Base-by-base conservation (phyloP, 2,329 filamentous ascomycete species). In the Arachnopeziza araneosa region DNA sequence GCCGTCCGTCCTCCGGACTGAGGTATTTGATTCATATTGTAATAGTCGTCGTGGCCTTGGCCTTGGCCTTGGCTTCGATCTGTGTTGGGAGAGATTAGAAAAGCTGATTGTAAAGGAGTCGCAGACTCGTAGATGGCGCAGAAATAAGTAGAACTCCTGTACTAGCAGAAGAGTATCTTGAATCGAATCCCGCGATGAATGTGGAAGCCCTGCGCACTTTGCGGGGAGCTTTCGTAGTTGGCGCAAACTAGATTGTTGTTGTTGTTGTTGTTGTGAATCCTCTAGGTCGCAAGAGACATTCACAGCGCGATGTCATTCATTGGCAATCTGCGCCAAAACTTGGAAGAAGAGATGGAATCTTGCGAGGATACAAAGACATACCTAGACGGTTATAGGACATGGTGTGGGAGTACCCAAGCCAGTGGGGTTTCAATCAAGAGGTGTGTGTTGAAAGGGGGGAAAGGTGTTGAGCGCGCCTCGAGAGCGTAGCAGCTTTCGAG, bases 371-470 rank as follows among this genome's bases (percentile, higher is more conserved):
- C 61, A 60, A 62, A 19, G 36, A 84, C 84, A 78, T 81, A 84
- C 87, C 85, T 80, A 90, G 75, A 69, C 86, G 85, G 79, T 90
- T 89, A 78, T 91, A 91, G 73, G 85, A 83, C 86, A 90, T 89
- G 63, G 64, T 68, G 23, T 36, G 26, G 12, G 10, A 32, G 9
- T 52, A 44, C 36, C 44, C 30, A 30, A 50, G 51, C 36, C 36
- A 44, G 36, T 14, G 17, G 36, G 36, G 36, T 44, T 44, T 44
- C 36, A 14, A 44, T 44, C 36, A 44, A 44, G 36, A 44, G 17
- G 36, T 14, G 36, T 44, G 36, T 44, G 36, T 14, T 44, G 36
- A 44, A 44, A 44, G 36, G 36, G 36, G 36, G 2, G 4, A 17
- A 44, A 14, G 36, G 10, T 44, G 4, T 17, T 14, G 36, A 19